phyloP scores from a whole-genome alignment of 805 yeast genomes.

The Spathaspora hagerdaliae region DNA sequence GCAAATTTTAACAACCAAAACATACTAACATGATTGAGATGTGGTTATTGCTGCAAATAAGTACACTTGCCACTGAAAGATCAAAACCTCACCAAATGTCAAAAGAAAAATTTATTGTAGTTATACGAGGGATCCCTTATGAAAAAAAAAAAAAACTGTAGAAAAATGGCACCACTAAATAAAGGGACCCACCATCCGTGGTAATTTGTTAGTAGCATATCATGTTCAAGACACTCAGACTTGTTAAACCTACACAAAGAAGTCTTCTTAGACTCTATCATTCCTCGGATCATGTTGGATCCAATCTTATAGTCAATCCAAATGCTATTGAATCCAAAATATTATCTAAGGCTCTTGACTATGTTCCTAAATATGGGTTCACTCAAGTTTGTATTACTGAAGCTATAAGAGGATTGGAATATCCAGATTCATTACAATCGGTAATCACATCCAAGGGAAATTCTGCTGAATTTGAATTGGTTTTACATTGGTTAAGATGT shows the following conservation, averaged over 20 bases:
- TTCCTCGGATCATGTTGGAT: slow-evolving; percentile 31
- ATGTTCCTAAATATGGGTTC: slow-evolving; percentile 54
- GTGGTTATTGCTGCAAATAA: background rate
- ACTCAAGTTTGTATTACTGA: slow-evolving; percentile 41
- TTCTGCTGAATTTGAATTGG: slow-evolving; percentile 52
- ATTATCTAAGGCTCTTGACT: slow-evolving; percentile 30
- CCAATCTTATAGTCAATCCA: slow-evolving; percentile 28
- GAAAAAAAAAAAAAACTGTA: too few species aligned
- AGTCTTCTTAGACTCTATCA: slow-evolving; percentile 21
- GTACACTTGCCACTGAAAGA: slow-evolving; percentile 1
- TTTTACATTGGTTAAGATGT: slow-evolving; percentile 47
- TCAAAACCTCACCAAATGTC: background rate
- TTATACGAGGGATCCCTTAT: too few species aligned
- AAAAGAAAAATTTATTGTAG: too few species aligned
- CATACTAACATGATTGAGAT: background rate
- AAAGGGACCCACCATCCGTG: too few species aligned
- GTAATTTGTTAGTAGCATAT: too few species aligned
- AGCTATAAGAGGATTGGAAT: slow-evolving; percentile 45
- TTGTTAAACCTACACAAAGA: background rate
- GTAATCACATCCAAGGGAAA: slow-evolving; percentile 40
- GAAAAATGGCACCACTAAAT: too few species aligned
- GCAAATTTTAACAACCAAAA: background rate
- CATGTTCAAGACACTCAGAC: background rate
- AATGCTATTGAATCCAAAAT: slow-evolving; percentile 39
- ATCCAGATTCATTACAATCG: slow-evolving; percentile 48